Conservation (phyloP, 2,329 filamentous ascomycete genomes). For the Xylaria sp. region DNA sequence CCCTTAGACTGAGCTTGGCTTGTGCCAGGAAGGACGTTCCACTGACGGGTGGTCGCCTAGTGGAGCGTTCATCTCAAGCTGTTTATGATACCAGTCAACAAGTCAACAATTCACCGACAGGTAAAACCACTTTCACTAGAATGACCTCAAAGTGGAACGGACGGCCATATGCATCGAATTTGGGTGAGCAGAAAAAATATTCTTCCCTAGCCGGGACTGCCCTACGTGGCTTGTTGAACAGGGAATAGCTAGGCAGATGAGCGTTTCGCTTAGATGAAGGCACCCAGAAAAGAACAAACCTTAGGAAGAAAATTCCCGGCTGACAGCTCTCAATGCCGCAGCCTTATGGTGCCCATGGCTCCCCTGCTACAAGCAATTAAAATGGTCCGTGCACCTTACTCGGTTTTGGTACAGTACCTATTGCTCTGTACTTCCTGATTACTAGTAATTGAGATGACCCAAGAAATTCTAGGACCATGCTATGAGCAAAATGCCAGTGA, state of each 20-base stretch:
- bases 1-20: slow-evolving; percentile 15
- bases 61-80: slow-evolving; percentile 13
- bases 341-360: slow-evolving; percentile 35
- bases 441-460: slow-evolving; percentile 29
- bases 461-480: slow-evolving; percentile 20
- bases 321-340: slow-evolving; percentile 25
- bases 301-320: slow-evolving; percentile 39
- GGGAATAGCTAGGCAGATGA: slow-evolving; percentile 31
- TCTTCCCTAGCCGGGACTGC: slow-evolving; percentile 30
- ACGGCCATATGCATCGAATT: slow-evolving; percentile 23
- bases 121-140: slow-evolving; percentile 32
- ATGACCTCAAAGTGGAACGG: slow-evolving; percentile 20
- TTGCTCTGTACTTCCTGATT: slow-evolving; percentile 11
- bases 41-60: slow-evolving; percentile 19
- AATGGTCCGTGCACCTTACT: slow-evolving; percentile 13
- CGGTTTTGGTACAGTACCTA: no score
- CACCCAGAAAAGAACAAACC: slow-evolving; percentile 10
- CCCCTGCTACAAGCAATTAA: slow-evolving; percentile 9
- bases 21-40: slow-evolving; percentile 11
- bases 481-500: slow-evolving; percentile 30
- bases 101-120: slow-evolving; percentile 20
- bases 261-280: slow-evolving; percentile 37
- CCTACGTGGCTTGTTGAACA: slow-evolving; percentile 41
- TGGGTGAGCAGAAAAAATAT: slow-evolving; percentile 24
- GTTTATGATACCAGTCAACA: slow-evolving; percentile 26